Base-by-base conservation (phyloP, 108 stramenopile species). In the Schizochytrium sp. region DNA sequence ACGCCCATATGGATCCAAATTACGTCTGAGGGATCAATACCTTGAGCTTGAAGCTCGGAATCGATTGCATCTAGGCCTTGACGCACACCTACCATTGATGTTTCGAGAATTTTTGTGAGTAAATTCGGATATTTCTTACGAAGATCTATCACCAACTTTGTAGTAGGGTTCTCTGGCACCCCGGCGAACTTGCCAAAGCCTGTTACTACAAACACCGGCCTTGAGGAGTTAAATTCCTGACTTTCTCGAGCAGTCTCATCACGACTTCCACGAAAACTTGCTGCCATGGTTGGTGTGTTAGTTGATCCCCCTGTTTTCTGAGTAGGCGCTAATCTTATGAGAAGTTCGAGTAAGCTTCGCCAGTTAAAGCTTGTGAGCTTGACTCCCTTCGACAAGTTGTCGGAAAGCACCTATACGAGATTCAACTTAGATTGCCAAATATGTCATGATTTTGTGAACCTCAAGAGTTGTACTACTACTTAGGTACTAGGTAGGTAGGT, bases 161-260 rank as follows among this genome's bases (percentile, higher is more conserved):
- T 83, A n/a, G 76, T 83, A 13, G 76, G 76, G 76, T 83, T 83
- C 47, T 83, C 76, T 5, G 76, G 76, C 53, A 83, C 53, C 28
- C 76, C 76, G 76, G 47, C 53, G 47, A 83, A 83, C 53, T 49
- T 49, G 76, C 76, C 76, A 42, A 83, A 83, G 47, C 76, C 76
- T 3, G 76, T 83, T 38, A 83, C 0, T 8, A 83, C 76, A 42
- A 83, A 53, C 55, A 53, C 55, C 53, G 76, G 42, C 13, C 57
- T 17, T 10, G 10, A 10, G 57, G 10, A 10, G 13, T 17, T 17
- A 58, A 10, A 10, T 10, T 58, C 57, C 13, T 58, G 13, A 58
- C 17, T 10, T 15, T 58, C 57, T 10, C 0, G 57, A 58, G 57
- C 13, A 58, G 10, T 10, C 10, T 58, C 57, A 58, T 17, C 57